A percentile compares a stretch with the other conserved stretches of the same genome.
phyloP scores from a whole-genome alignment of 2,329 filamentous ascomycete species.

The Fusarium palustre region DNA sequence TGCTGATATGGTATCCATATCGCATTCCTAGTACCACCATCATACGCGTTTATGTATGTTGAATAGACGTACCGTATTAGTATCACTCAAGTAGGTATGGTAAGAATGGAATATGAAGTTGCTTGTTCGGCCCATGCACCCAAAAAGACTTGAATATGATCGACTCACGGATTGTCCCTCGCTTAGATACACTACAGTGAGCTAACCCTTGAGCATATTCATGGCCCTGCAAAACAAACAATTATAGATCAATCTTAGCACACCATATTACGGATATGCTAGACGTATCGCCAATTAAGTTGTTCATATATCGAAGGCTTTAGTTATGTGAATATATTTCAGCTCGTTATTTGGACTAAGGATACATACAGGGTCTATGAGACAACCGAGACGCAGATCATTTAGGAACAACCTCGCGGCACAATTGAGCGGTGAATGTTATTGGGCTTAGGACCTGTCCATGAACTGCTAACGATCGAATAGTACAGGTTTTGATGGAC shows the following conservation, averaged over 20 bases:
- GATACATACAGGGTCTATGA: background rate
- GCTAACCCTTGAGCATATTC: background rate
- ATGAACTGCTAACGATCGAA: background rate
- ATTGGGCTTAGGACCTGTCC: background rate
- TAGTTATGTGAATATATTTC: background rate
- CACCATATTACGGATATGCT: background rate
- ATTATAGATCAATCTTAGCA: background rate
- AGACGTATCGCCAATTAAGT: background rate
- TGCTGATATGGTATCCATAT: background rate
- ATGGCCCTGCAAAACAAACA: background rate
- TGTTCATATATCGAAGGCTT: background rate
- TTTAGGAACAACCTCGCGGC: background rate
- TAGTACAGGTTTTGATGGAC: too few species aligned
- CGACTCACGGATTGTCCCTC: background rate
- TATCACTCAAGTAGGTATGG: background rate
- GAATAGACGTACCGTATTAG: background rate
- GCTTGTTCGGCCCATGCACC: background rate
- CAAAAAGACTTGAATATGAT: background rate
- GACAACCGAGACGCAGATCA: slow-evolving; percentile 3
- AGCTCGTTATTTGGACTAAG: background rate
- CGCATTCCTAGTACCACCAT: background rate
- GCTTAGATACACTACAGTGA: background rate
- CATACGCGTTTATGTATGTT: background rate
- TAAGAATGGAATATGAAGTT: background rate
- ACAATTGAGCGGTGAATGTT: background rate